phyloP scores from a whole-genome alignment of 768 basidiomycete genomes.

The Russula lepida region DNA sequence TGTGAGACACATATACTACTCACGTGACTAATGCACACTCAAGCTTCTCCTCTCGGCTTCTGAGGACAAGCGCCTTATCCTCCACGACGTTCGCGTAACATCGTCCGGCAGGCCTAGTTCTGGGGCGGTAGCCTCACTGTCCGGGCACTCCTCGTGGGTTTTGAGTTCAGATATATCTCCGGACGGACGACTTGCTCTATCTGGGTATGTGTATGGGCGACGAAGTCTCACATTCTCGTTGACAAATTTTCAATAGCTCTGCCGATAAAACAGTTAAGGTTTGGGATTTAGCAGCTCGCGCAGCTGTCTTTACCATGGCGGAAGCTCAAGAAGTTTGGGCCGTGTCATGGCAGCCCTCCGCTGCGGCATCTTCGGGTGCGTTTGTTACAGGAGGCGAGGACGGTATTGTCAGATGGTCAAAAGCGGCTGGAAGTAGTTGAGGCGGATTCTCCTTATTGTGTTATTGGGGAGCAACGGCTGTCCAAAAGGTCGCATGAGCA shows the following conservation, averaged over 20 bases:
- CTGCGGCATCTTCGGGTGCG: conserved; percentile 47
- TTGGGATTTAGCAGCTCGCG: conserved; percentile 73
- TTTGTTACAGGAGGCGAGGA: conserved; percentile 75
- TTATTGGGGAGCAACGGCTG: not conserved
- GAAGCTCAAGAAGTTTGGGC: conserved; percentile 80
- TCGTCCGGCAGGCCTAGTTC: conserved; percentile 50
- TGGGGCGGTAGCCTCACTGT: conserved; percentile 76
- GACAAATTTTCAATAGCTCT: conserved; percentile 39
- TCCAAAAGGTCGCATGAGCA: not conserved
- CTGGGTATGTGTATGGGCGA: conserved; percentile 49
- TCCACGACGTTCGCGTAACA: conserved; percentile 82
- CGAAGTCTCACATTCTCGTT: not conserved
- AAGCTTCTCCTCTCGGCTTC: conserved; percentile 85
- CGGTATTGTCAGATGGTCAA: conserved; percentile 69
- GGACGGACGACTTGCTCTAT: conserved; percentile 69
- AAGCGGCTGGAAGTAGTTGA: conserved; percentile 50
- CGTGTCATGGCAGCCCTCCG: conserved; percentile 69
- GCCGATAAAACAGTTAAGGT: conserved; percentile 82
- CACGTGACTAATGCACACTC: not conserved
- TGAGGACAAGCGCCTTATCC: conserved; percentile 84
- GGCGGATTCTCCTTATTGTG: not conserved
- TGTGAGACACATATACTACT: conserved; percentile 24
- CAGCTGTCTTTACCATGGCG: conserved; percentile 67
- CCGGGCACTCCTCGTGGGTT: conserved; percentile 89
- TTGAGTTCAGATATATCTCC: conserved; percentile 75